Percentiles rank a stretch among this genome's conserved stretches.
These are phyloP conservation scores for Paraconiothyrium sp. DNA, from an alignment of 2,329 filamentous ascomycete species.

Conservation along the genomic window DNA sequence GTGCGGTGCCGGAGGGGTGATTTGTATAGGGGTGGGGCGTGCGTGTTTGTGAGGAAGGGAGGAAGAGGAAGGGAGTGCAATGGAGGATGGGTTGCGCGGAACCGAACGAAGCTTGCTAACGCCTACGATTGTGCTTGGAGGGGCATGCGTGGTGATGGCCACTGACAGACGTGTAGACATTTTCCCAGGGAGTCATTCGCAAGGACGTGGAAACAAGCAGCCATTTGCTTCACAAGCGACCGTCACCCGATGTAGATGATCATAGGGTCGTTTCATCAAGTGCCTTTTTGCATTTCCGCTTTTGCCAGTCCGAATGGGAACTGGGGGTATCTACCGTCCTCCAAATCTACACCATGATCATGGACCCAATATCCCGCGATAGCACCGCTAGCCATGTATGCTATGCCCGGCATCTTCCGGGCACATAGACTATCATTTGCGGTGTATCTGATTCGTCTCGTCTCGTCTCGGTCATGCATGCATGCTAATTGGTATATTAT, in stretches of 20 bases:
- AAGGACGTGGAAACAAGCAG: not conserved
- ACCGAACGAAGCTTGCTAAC: no score
- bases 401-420: not conserved
- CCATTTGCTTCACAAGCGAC: not conserved
- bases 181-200: no score
- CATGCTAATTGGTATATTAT: constrained; percentile 11
- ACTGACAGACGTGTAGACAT: no score
- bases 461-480: constrained; percentile 11
- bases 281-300: not conserved
- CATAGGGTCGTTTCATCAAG: not conserved
- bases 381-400: constrained; percentile 3
- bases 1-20: not conserved
- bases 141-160: no score
- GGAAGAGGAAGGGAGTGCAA: not conserved
- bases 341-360: constrained; percentile 7
- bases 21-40: not conserved
- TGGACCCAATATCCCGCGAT: constrained; percentile 14
- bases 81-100: no score
- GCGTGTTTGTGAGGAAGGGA: not conserved
- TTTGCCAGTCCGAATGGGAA: constrained; percentile 4
- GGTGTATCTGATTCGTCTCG: not conserved
- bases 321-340: constrained; percentile 15
- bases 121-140: no score
- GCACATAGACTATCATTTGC: constrained; percentile 3
- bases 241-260: no score